Base-by-base conservation (phyloP, 2,329 filamentous ascomycete species). In the Talaromyces sp. region DNA sequence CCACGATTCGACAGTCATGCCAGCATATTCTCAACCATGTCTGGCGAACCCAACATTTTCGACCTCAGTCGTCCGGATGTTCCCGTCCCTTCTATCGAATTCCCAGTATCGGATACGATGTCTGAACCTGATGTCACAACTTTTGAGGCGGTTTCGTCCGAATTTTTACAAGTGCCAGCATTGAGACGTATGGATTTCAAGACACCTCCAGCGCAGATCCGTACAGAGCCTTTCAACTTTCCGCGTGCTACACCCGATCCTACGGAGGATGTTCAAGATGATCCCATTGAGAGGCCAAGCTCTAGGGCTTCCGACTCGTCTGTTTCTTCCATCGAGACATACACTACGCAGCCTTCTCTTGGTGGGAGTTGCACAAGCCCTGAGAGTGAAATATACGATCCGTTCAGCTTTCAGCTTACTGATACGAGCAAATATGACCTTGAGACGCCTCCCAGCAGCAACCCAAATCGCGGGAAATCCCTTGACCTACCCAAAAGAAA, bases 231-330 rank as follows among this genome's bases (percentile, higher is more conserved):
- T n/a, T 68, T 73, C 11, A 77, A 79, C 22, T 70, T 71, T 9
- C 54, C 67, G 56, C 73, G 74, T 48, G 65, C 70, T 2, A 70
- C 67, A 16, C 65, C 68, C 14, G 79, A 77, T 76, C 73, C 72
- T 33, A 67, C 73, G 16, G 74, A 72, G 65, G 73, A 76, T 57
- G 64, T 70, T 27, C 69, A 72, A 5, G 73, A 72, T 8, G 78
- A 82, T 58, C 75, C 76, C 24, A 82, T 87, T 59, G 78, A 79
- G 69, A 82, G 87, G 50, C 84, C 87, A 3, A 79, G 81, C 7
- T 88, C 87, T 3, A 81, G 82, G 64, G 80, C 84, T 52, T 88
- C 87, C 2, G 84, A 89, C 71, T 89, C 87, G 0, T 89, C 87
- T 2, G 74, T 84, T 19, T 87, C 85, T 13, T 88, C 87, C 0